A percentile compares a stretch with the other conserved stretches of the same genome.
phyloP scores from a whole-genome alignment of 768 basidiomycete genomes.

The Boletales sp. region DNA sequence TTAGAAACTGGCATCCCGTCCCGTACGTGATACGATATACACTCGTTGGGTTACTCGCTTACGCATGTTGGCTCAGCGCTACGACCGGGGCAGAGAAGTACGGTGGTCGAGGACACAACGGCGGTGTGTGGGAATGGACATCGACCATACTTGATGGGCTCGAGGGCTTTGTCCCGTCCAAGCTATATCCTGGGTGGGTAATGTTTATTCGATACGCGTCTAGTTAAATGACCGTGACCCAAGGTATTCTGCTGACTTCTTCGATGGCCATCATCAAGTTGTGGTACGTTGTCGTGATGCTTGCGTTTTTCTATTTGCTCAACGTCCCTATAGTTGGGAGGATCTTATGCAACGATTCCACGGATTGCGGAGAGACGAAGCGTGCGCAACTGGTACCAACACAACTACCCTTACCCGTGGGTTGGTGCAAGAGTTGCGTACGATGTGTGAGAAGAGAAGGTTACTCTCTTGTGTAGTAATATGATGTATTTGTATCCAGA shows the following conservation, averaged over 20 bases:
- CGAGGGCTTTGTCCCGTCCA: constrained; percentile 74
- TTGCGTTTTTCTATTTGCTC: background rate
- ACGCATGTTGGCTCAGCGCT: constrained; percentile 41
- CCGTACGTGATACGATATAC: constrained; percentile 54
- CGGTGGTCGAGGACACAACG: constrained; percentile 72
- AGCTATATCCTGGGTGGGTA: constrained; percentile 80
- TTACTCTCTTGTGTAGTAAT: constrained; percentile 7
- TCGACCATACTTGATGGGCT: constrained; percentile 68
- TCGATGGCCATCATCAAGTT: constrained; percentile 80
- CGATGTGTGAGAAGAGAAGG: constrained; percentile 31
- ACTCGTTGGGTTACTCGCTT: background rate
- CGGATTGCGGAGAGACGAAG: constrained; percentile 72
- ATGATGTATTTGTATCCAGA: constrained; percentile 5
- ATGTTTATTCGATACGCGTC: background rate
- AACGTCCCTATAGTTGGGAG: constrained; percentile 63
- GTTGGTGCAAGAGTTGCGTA: constrained; percentile 70
- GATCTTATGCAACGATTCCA: constrained; percentile 84
- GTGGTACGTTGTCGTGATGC: constrained; percentile 57
- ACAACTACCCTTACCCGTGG: constrained; percentile 89
- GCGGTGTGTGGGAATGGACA: constrained; percentile 99
- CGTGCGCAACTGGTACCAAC: constrained; percentile 89
- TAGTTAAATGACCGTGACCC: background rate
- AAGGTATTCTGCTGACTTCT: constrained; percentile 86
- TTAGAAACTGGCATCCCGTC: constrained; percentile 90
- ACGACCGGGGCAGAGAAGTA: constrained; percentile 56